Evolutionary conservation across 1,284 basidiomycete species (phyloP).

Genomic region (Sporisorium iseilematis-ciliati): DNA sequence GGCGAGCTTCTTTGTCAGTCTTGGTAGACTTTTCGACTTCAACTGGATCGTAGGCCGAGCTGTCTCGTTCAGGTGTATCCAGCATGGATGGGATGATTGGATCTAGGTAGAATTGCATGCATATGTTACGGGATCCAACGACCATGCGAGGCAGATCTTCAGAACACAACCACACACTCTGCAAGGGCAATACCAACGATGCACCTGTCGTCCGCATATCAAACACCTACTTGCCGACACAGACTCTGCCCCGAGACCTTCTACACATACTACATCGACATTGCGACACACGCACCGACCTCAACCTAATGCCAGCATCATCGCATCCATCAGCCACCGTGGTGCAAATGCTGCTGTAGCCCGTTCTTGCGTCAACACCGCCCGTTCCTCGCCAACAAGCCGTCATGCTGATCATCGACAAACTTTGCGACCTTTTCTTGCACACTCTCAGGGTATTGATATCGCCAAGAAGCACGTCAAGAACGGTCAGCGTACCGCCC

Average conservation of each 20-base stretch:
- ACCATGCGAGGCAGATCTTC: not conserved
- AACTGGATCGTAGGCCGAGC: not conserved
- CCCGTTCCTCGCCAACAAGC: not conserved
- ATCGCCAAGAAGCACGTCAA: constrained; percentile 98
- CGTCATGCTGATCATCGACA: constrained; percentile 25
- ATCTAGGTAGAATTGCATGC: not conserved
- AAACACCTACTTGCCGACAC: no score
- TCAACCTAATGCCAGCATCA: not conserved
- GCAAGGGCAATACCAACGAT: not conserved
- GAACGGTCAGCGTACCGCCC: constrained; percentile 93
- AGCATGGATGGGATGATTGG: not conserved
- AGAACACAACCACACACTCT: not conserved
- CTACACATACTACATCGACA: not conserved
- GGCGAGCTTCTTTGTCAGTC: not conserved
- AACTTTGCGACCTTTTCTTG: constrained; percentile 9
- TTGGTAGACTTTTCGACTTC: not conserved
- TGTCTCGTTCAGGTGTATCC: not conserved
- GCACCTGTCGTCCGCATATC: no score
- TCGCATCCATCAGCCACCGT: constrained; percentile 1
- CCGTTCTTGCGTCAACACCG: not conserved
- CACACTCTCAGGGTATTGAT: constrained; percentile 97
- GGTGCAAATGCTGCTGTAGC: constrained; percentile 15
- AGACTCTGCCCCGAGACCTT: not conserved
- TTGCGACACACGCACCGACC: not conserved
- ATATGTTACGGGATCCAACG: not conserved